Conservation (phyloP, 768 basidiomycete species). For the Phlebiopsis gigantea region DNA sequence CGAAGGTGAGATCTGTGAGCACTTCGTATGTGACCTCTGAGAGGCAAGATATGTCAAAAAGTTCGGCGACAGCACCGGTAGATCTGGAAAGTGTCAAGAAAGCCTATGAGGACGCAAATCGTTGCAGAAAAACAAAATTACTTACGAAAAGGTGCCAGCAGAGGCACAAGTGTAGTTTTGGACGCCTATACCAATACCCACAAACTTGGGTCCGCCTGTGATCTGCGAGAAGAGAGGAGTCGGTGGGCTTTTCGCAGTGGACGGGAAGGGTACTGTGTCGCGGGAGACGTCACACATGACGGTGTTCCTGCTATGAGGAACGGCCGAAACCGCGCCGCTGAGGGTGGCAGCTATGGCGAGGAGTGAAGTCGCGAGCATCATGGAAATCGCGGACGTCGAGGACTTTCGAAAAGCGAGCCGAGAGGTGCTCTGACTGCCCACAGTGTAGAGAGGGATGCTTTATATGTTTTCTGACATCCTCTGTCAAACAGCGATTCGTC, state of each 20-base stretch:
- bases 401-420: not conserved
- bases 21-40: constrained; percentile 24
- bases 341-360: constrained; percentile 10
- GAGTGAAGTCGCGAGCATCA: constrained; percentile 5
- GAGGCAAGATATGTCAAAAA: constrained; percentile 53
- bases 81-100: not conserved
- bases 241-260: constrained; percentile 11
- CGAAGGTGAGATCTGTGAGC: constrained; percentile 20
- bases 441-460: not conserved
- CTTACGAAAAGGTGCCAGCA: constrained; percentile 35
- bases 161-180: constrained; percentile 47
- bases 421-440: not conserved
- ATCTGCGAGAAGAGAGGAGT: constrained; percentile 30
- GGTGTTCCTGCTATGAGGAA: not conserved
- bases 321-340: not conserved
- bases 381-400: not conserved
- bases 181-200: constrained; percentile 38
- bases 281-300: constrained; percentile 16
- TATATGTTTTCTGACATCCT: not conserved
- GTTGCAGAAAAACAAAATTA: not conserved
- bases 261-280: constrained; percentile 18
- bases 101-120: not conserved
- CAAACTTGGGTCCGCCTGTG: constrained; percentile 26
- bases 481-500: too few relatives aligned
- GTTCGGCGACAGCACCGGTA: constrained; percentile 36